A percentile compares a stretch with the other conserved stretches of the same genome.
Evolutionary conservation across 2,329 filamentous ascomycete species (phyloP).

Genomic region (Chrysosporium keratinophilum): DNA sequence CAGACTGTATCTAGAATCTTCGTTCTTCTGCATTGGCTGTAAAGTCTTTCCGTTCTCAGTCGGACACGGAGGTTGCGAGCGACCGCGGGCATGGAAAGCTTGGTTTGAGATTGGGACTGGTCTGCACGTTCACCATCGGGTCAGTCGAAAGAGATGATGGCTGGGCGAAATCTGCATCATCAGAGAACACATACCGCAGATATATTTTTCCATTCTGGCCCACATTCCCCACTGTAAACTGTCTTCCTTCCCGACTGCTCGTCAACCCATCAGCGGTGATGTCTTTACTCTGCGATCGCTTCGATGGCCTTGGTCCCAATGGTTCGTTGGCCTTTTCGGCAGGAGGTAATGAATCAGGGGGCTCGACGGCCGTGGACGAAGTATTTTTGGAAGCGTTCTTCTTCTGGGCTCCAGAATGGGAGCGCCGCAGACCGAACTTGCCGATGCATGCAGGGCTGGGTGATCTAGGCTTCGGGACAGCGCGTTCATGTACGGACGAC

Average conservation of each 20-base stretch:
- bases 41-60: conserved; percentile 51
- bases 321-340: conserved; percentile 41
- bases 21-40: conserved; percentile 25
- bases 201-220: conserved; percentile 76
- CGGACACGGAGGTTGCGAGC: conserved; percentile 41
- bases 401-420: conserved; percentile 31
- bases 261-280: conserved; percentile 49
- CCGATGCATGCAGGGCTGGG: not conserved
- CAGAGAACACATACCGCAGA: conserved; percentile 52
- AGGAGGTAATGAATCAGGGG: conserved; percentile 20
- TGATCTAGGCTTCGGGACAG: not conserved
- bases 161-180: too few species aligned
- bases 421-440: conserved; percentile 25
- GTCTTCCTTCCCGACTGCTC: conserved; percentile 54
- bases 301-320: conserved; percentile 31
- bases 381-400: conserved; percentile 24
- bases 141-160: too few species aligned
- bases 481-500: not conserved
- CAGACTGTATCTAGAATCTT: conserved; percentile 27
- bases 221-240: conserved; percentile 72
- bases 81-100: conserved; percentile 19
- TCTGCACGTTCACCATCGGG: not conserved
- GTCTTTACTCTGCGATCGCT: conserved; percentile 43
- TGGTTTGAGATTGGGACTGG: conserved; percentile 18
- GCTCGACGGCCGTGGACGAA: conserved; percentile 25